Evolutionary conservation across 495 filamentous ascomycete species (phyloP).

Genomic region (Lindgomyces ingoldianus): DNA sequence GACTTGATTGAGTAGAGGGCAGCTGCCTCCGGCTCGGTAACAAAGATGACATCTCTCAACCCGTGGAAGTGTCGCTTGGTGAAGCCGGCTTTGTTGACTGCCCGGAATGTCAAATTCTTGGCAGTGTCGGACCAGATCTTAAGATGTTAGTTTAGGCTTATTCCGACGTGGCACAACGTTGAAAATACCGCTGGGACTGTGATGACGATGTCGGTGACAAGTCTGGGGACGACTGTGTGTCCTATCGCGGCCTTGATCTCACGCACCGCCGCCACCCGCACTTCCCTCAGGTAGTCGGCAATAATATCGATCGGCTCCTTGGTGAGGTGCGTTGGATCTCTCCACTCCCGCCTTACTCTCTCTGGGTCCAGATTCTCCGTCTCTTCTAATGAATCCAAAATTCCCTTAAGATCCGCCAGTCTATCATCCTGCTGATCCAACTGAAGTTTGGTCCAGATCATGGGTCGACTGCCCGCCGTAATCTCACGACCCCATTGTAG

Average conservation of each 20-base stretch:
- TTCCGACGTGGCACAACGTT: no score
- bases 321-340: conserved; percentile 3
- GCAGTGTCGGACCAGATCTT: conserved; percentile 28
- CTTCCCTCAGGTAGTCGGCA: conserved; percentile 21
- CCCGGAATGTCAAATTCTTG: conserved; percentile 21
- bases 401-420: conserved; percentile 15
- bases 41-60: background rate
- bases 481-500: conserved; percentile 17
- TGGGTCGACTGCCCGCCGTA: conserved; percentile 11
- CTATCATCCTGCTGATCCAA: conserved; percentile 15
- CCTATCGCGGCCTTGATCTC: background rate
- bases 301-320: conserved; percentile 24
- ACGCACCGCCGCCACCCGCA: no score
- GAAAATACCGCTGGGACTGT: conserved; percentile 26
- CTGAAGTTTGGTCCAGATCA: conserved; percentile 25
- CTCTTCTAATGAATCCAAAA: conserved; percentile 19
- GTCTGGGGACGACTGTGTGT: no score
- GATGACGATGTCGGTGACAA: conserved; percentile 25
- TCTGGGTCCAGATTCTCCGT: conserved; percentile 20
- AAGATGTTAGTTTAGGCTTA: no score
- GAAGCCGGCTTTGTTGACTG: conserved; percentile 23
- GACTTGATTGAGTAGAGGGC: conserved; percentile 19
- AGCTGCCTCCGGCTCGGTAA: conserved; percentile 28
- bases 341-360: background rate
- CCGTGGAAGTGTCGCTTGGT: conserved; percentile 6